These are phyloP conservation scores for Lasiodiplodia gonubiensis DNA, from an alignment of 2,329 filamentous ascomycete species.

Conservation along the genomic window DNA sequence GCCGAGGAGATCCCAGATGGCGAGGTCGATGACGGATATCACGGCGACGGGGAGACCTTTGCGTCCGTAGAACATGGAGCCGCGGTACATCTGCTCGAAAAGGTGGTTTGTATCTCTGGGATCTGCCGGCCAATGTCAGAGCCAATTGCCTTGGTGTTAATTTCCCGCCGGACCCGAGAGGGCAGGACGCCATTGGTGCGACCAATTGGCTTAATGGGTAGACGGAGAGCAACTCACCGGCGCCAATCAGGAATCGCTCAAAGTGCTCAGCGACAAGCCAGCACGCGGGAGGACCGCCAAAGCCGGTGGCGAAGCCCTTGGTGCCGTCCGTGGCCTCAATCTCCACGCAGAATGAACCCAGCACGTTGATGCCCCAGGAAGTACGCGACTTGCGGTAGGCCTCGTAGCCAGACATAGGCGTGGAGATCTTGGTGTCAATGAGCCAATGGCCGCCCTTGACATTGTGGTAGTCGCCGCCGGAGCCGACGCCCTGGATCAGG, in stretches of 20 bases:
- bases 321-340: slow-evolving; percentile 88
- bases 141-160: background rate
- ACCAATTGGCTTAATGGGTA: background rate
- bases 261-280: slow-evolving; percentile 96
- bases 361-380: slow-evolving; percentile 93
- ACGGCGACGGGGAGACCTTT: slow-evolving; percentile 89
- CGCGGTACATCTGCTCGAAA: slow-evolving; percentile 96
- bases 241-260: slow-evolving; percentile 85
- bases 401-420: slow-evolving; percentile 88
- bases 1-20: slow-evolving; percentile 88
- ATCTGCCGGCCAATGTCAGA: slow-evolving; percentile 56
- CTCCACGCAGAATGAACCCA: slow-evolving; percentile 90
- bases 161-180: background rate
- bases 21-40: slow-evolving; percentile 93
- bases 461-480: slow-evolving; percentile 89
- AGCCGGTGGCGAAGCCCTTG: slow-evolving; percentile 92
- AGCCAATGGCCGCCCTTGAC: slow-evolving; percentile 78
- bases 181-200: background rate
- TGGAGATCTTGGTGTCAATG: slow-evolving; percentile 89
- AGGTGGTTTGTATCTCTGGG: slow-evolving; percentile 89
- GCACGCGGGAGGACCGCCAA: slow-evolving; percentile 90
- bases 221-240: slow-evolving; percentile 52
- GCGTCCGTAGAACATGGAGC: slow-evolving; percentile 94
- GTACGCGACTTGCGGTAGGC: slow-evolving; percentile 86
- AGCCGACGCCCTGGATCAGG: slow-evolving; percentile 68